phyloP scores from a whole-genome alignment of 768 basidiomycete genomes.

The Hypsizygus marmoreus region DNA sequence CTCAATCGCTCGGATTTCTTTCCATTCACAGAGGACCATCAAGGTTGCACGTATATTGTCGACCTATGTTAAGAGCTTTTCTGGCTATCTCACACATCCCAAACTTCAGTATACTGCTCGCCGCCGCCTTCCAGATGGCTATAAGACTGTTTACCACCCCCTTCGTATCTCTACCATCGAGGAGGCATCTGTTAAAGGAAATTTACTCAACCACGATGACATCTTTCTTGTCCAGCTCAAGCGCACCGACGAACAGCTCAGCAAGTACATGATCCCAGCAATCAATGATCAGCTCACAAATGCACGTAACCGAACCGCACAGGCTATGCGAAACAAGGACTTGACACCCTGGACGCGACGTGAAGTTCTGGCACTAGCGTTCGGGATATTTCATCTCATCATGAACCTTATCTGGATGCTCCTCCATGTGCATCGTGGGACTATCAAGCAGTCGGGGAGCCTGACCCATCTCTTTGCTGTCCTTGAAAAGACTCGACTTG shows the following conservation, averaged over 20 bases:
- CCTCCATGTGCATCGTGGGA: conserved; percentile 29
- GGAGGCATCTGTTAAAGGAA: conserved; percentile 30
- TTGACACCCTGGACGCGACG: conserved; percentile 22
- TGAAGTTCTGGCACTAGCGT: conserved; percentile 24
- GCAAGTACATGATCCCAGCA: conserved; percentile 19
- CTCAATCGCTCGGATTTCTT: neutral
- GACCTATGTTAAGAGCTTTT: neutral
- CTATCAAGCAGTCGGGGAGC: conserved; percentile 21
- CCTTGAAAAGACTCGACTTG: conserved; percentile 32
- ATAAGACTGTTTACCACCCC: conserved; percentile 26
- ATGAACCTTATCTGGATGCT: conserved; percentile 37
- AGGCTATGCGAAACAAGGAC: conserved; percentile 18
- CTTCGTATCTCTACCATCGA: conserved; percentile 28
- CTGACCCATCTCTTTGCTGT: conserved; percentile 30
- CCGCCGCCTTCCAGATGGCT: conserved; percentile 17
- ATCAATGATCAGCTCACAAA: conserved; percentile 34
- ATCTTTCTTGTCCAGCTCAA: conserved; percentile 25
- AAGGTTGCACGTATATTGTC: too few species aligned
- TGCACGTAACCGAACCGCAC: conserved; percentile 20
- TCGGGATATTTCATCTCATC: conserved; percentile 33
- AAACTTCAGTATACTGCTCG: conserved; percentile 18
- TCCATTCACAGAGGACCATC: too few species aligned
- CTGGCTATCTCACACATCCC: neutral
- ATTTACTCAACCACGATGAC: conserved; percentile 28
- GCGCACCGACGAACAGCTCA: conserved; percentile 8